A percentile compares a stretch with the other conserved stretches of the same genome.
Evolutionary conservation across 2,329 filamentous ascomycete genomes (phyloP).

Genomic region (Ophiocordyceps sinensis): DNA sequence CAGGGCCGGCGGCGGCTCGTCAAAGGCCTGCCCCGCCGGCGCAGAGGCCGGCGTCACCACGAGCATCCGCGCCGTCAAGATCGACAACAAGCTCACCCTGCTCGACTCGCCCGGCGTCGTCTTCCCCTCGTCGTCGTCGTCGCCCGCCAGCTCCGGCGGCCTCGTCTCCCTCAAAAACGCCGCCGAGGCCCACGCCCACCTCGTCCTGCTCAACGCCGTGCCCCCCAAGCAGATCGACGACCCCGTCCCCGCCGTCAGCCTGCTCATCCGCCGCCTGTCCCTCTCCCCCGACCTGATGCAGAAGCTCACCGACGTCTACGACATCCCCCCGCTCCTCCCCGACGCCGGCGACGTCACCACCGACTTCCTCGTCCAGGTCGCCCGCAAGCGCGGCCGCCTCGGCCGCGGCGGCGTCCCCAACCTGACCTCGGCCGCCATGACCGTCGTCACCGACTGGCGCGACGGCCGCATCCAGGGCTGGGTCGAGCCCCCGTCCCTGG

Average conservation of each 20-base stretch:
- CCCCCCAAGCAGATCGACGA: constrained; percentile 92
- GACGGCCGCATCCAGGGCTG: constrained; percentile 91
- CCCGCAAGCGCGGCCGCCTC: constrained; percentile 77
- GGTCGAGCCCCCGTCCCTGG: constrained; percentile 60
- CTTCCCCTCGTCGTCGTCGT: constrained; percentile 54
- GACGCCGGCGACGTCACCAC: constrained; percentile 64
- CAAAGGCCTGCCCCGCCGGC: constrained; percentile 65
- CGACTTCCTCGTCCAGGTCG: constrained; percentile 90
- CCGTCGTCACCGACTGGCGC: constrained; percentile 91
- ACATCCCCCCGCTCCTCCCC: constrained; percentile 63
- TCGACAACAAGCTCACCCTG: constrained; percentile 85
- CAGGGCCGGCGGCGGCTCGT: constrained; percentile 38
- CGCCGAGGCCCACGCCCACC: constrained; percentile 64
- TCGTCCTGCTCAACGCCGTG: constrained; percentile 80
- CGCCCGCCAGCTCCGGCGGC: constrained; percentile 16
- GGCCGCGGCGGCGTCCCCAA: constrained; percentile 87
- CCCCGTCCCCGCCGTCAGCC: constrained; percentile 69
- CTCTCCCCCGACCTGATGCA: constrained; percentile 57
- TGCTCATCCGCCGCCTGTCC: constrained; percentile 72
- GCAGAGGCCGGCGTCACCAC: constrained; percentile 90
- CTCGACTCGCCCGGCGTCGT: constrained; percentile 92
- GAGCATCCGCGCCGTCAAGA: constrained; percentile 75
- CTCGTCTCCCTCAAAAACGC: constrained; percentile 42
- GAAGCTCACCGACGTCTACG: constrained; percentile 73
- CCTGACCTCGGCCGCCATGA: constrained; percentile 72